A percentile compares a stretch with the other conserved stretches of the same genome.
phyloP scores from a whole-genome alignment of 1,284 basidiomycete species.

The Serendipita sp. region DNA sequence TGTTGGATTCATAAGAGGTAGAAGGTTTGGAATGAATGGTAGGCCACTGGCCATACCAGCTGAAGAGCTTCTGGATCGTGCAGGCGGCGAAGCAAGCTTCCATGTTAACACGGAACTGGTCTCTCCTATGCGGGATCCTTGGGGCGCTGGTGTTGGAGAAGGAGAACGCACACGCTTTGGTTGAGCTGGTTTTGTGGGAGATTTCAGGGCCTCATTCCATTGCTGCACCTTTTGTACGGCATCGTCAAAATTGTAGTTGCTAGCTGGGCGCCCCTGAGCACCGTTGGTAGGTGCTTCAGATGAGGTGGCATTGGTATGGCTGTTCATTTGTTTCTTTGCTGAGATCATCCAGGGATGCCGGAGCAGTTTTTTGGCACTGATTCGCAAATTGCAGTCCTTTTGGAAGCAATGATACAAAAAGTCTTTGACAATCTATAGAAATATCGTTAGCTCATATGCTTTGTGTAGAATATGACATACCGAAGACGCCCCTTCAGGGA shows the following conservation, averaged over 20 bases:
- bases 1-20: not conserved
- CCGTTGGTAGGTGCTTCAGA: conserved; percentile 21
- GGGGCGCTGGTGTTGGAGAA: conserved; percentile 11
- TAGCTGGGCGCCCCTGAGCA: conserved; percentile 38
- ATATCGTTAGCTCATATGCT: not conserved
- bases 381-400: conserved; percentile 88
- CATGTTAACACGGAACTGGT: conserved; percentile 8
- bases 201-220: conserved; percentile 94
- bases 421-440: conserved; percentile 73
- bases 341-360: conserved; percentile 93
- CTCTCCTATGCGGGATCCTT: conserved; percentile 7
- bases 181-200: conserved; percentile 35
- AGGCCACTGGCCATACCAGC: not conserved
- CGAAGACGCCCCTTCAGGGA: conserved; percentile 82
- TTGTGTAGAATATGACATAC: conserved; percentile 19
- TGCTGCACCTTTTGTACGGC: conserved; percentile 91
- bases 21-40: not conserved
- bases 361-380: conserved; percentile 85
- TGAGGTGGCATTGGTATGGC: conserved; percentile 4
- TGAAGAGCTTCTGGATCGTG: conserved; percentile 10
- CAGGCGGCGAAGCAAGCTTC: conserved; percentile 5
- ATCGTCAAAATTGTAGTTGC: conserved; percentile 82
- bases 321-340: conserved; percentile 58
- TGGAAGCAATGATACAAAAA: conserved; percentile 97
- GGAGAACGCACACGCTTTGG: conserved; percentile 25